A percentile compares a stretch with the other conserved stretches of the same genome.
These are phyloP conservation scores for Cercophora newfieldiana DNA, from an alignment of 495 filamentous ascomycete genomes.

Conservation along the genomic window DNA sequence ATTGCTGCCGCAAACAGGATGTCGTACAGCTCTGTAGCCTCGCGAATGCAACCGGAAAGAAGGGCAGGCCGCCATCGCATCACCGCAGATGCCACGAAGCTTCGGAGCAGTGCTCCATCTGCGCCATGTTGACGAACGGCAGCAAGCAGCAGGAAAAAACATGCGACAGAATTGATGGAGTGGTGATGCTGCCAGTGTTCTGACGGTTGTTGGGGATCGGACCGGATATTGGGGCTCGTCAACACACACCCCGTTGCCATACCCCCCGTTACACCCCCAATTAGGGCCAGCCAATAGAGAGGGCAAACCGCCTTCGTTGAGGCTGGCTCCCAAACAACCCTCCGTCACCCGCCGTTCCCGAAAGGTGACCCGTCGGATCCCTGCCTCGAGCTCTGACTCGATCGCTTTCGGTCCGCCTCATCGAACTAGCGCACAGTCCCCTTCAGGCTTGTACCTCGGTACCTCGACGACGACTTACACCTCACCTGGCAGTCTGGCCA, in stretches of 20 bases:
- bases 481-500: neutral
- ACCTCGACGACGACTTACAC: constrained; percentile 21
- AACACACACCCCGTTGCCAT: neutral
- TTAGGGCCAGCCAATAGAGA: constrained; percentile 33
- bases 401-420: constrained; percentile 36
- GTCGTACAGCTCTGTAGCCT: constrained; percentile 14
- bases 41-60: neutral
- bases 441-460: constrained; percentile 22
- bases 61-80: constrained; percentile 1
- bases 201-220: constrained; percentile 9
- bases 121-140: neutral
- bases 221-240: constrained; percentile 9
- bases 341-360: constrained; percentile 35
- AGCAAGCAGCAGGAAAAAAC: neutral
- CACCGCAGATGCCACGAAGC: constrained; percentile 11
- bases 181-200: neutral
- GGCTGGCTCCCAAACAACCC: constrained; percentile 30
- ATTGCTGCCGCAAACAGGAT: constrained; percentile 4
- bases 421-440: constrained; percentile 8
- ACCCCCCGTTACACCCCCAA: constrained; percentile 18
- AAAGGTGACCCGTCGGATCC: constrained; percentile 30
- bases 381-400: constrained; percentile 33
- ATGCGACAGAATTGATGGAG: neutral
- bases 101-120: neutral
- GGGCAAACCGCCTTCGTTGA: constrained; percentile 21